phyloP scores from a whole-genome alignment of 345 rosid species.

The Gossypium longicalyx region DNA sequence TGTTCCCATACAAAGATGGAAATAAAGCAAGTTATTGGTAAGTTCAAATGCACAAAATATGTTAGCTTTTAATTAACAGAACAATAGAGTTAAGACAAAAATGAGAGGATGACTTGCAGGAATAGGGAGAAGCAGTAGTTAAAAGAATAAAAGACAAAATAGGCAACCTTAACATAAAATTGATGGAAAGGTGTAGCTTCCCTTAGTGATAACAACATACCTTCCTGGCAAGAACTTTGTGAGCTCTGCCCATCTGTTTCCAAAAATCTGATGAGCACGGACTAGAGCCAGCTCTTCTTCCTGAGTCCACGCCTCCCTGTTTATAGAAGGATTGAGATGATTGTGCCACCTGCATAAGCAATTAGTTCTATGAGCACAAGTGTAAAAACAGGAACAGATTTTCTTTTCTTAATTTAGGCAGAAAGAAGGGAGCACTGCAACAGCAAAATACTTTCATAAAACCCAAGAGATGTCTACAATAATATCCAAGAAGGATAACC shows the following conservation, averaged over 20 bases:
- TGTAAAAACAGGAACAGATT: not conserved
- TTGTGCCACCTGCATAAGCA: conserved; percentile 84
- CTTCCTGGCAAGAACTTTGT: conserved; percentile 98
- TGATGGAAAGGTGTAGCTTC: conserved; percentile 1
- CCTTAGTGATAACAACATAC: conserved; percentile 34
- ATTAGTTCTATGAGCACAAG: conserved; percentile 5
- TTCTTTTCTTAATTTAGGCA: not conserved
- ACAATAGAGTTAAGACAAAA: not conserved
- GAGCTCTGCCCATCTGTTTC: conserved; percentile 99
- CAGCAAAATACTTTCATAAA: not conserved
- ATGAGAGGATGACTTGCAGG: not conserved
- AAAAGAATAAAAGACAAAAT: not conserved
- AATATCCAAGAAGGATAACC: not conserved
- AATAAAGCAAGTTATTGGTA: conserved; percentile 12
- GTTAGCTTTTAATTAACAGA: not conserved
- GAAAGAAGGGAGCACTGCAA: not conserved
- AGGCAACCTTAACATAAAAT: conserved; percentile 2
- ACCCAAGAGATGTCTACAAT: not conserved
- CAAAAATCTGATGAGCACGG: conserved; percentile 94
- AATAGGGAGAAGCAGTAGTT: not conserved
- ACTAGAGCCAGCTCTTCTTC: conserved; percentile 94
- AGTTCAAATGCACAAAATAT: not conserved
- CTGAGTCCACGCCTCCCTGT: conserved; percentile 99
- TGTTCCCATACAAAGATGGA: conserved; percentile 33
- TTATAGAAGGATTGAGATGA: conserved; percentile 94